Evolutionary conservation across 805 yeast genomes (phyloP).

Genomic region (Ascoidea tarda): DNA sequence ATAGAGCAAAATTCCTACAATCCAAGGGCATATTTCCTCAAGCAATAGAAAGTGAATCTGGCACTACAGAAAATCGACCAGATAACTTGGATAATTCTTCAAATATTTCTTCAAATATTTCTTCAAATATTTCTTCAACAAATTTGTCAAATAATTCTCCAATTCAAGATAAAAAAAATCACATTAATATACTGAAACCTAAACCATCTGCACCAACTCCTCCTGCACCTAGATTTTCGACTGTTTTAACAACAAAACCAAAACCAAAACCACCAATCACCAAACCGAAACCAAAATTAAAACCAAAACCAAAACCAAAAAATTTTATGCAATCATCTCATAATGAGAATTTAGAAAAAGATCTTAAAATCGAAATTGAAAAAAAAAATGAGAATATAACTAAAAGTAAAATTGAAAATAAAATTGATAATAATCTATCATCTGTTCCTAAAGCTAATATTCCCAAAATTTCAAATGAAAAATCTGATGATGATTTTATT

Average conservation of each 20-base stretch:
- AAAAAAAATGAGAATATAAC: no score
- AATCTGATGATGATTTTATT: slow-evolving; percentile 6
- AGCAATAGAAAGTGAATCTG: neutral
- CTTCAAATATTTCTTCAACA: neutral
- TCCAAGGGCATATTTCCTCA: neutral
- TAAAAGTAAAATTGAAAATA: no score
- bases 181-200: slow-evolving; percentile 12
- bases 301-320: neutral
- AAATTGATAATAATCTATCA: no score
- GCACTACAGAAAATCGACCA: neutral
- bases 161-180: neutral
- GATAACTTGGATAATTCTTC: neutral
- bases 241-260: slow-evolving; percentile 1
- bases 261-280: neutral
- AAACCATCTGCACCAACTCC: slow-evolving; percentile 15
- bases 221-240: neutral
- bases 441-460: no score
- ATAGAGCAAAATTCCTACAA: neutral
- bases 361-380: no score
- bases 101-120: neutral
- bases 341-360: neutral
- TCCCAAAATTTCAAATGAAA: neutral
- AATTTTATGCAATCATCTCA: neutral
- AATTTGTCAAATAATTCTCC: neutral
- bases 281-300: slow-evolving; percentile 1